Base-by-base conservation (phyloP, 768 basidiomycete species). In the Pisolithus marmoratus region DNA sequence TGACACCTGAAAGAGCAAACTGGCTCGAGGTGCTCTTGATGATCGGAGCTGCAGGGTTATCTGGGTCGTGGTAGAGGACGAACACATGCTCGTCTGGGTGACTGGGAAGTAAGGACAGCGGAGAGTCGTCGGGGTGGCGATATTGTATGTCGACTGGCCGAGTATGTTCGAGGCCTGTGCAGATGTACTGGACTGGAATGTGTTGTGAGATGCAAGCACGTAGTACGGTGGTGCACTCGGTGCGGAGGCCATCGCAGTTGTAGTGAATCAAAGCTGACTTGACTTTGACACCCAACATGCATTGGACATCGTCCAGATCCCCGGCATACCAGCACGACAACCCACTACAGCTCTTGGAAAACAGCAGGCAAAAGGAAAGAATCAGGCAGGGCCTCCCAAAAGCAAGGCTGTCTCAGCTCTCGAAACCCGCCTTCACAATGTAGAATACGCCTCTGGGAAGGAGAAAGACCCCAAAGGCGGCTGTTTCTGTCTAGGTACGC, bases 81-180 rank as follows among this genome's bases (percentile, higher is more conserved):
- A 93, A 72, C 22, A 92, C 82, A 58, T 85, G 85, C 64, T 90
- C 87, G 48, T 79, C 74, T 11, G 77, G 70, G 38, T 74, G 72
- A 34, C 72, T 76, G 5, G 86, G 83, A 38, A 89, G 68, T 12
- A 91, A 68, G 11, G 79, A 67, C n/a, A 81, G 66, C 3, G 87
- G 83, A 0, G 84, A 76, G 61, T 93, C 90, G 59, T 93, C 88
- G 19, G 81, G 78, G 61, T 88, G 92, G 59, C 88, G 85, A 63
- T 91, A 91, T 58, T 91, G 85, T 17, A 93, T 83, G 40, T 73
- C 70, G 5, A 87, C 86, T 92, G 90, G 11, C 76, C 69, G 44
- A 73, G 60, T 29, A 53, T 56, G 2, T 55, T 70, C 26, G 71
- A 71, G 27, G 72, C 74, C 11, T 71, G 69, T 2, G 74, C 63